Evolutionary conservation across 345 rosid species (phyloP).

Genomic region (Moricandia arvensis): DNA sequence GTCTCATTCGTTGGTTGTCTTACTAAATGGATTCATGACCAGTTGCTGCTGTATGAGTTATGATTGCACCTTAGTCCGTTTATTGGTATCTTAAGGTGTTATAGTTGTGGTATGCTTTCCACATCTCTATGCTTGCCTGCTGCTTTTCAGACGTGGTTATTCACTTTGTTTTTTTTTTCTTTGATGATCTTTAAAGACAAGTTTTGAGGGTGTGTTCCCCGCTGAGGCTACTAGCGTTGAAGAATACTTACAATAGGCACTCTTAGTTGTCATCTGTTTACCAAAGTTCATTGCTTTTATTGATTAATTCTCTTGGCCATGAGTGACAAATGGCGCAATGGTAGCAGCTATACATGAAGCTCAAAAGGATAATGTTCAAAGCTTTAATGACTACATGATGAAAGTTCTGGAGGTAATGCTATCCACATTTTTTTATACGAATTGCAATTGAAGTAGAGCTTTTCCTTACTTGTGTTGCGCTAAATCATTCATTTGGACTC

Average conservation of each 20-base stretch:
- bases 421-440: too few species aligned
- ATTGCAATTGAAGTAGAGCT: too few species aligned
- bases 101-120: background rate
- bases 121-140: background rate
- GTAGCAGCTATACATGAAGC: too few species aligned
- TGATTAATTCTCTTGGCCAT: too few species aligned
- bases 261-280: conserved; percentile 15
- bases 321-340: too few species aligned
- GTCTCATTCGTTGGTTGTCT: too few species aligned
- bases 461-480: too few species aligned
- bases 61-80: background rate
- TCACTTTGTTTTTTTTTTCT: background rate
- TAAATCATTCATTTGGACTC: too few species aligned
- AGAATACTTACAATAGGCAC: conserved; percentile 94
- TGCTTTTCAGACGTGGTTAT: background rate
- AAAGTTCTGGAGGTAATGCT: too few species aligned
- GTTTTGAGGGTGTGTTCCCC: conserved; percentile 97
- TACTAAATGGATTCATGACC: too few species aligned
- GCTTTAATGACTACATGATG: too few species aligned
- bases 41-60: background rate
- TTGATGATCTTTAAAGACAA: conserved; percentile 48
- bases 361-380: too few species aligned
- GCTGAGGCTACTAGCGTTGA: conserved; percentile 93
- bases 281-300: background rate
- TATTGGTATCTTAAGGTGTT: conserved; percentile 1